Base-by-base conservation (phyloP, 2,329 filamentous ascomycete genomes). In the Sclerotinia minor region DNA sequence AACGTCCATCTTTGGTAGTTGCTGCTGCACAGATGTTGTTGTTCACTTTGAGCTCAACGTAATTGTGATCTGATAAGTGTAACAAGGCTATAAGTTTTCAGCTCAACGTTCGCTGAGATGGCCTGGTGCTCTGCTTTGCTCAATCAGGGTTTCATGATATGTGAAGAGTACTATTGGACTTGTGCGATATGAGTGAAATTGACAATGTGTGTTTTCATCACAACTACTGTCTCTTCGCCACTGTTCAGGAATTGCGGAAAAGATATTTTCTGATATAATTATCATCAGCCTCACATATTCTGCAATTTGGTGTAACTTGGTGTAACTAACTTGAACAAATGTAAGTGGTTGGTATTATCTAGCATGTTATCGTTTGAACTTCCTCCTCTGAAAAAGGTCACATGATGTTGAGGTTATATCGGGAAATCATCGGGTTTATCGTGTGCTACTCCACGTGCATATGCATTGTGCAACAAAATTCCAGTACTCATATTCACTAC, bases 1-100 rank as follows among this genome's bases (percentile, higher is more conserved):
- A 82, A 84, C 84, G 81, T 88, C 87, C 82, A 74, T 78, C 78
- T 77, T 60, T 24, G 29, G 19, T 55, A 50, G 35, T 7, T 17
- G 49, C 15, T 35, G 53, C 53, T 5, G 21, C 7, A 11, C 41
- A 32, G 49, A 35, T n/a, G 57, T 49, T 44, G 58, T 49, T 32
- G 19, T 17, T 35, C 29, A 5, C 58, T 49, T n/a, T 35, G 38
- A n/a, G 24, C 5, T 41, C 41, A 32, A 32, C n/a, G 47, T n/a
- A 55, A 32, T 32, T 8, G 24, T n/a, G 44, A 44, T 24, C 15
- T 9, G 38, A 13, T 15, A 41, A 59, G 54, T 66, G 64, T 52
- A 60, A 60, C 64, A 59, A 58, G 54, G 54, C 44, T 50, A 41
- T 66, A 5, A 44, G 52, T 0, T 50, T 64, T 44, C 44, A 24